Evolutionary conservation across 805 yeast genomes (phyloP), one percentile per base, ranked within the genome.

Genomic region (Yamadazyma sp.): DNA sequence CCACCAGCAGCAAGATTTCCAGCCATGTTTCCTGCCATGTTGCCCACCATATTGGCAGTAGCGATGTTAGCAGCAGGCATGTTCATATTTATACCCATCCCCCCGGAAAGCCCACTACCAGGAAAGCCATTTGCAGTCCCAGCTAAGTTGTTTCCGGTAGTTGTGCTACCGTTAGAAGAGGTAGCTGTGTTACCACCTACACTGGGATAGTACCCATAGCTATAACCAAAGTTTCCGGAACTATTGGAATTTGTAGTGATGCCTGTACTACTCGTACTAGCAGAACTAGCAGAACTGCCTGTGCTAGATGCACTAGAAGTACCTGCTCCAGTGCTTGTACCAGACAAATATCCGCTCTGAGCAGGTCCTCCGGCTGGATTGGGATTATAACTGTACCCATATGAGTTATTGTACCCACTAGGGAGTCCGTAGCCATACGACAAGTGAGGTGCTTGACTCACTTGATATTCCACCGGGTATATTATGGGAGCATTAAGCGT

Each of bases 381-480:
- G n/a, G n/a, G n/a, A n/a, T n/a, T n/a, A n/a, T n/a, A n/a, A n/a
- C n/a, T n/a, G n/a, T n/a, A n/a, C n/a, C n/a, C n/a, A n/a, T n/a
- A n/a, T n/a, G n/a, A n/a, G n/a, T n/a, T n/a, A n/a, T n/a, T n/a
- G n/a, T n/a, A n/a, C n/a, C n/a, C n/a, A n/a, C n/a, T n/a, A n/a
- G n/a, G n/a, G n/a, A n/a, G n/a, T n/a, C n/a, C n/a, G n/a, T n/a
- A n/a, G n/a, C n/a, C n/a, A n/a, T n/a, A n/a, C n/a, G n/a, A n/a
- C n/a, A n/a, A n/a, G n/a, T n/a, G n/a, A n/a, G n/a, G n/a, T n/a
- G n/a, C n/a, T n/a, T n/a, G n/a, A n/a, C n/a, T n/a, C n/a, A n/a
- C 19, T 5, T 39, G 35, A 23, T 37, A 45, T 10, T 45, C 49
- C n/a, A 42, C 28, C 6, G 46, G 49, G 19, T 45, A 45, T 15